Percentiles rank a stretch among this genome's conserved stretches.
phyloP scores from a whole-genome alignment of 2,329 filamentous ascomycete genomes.

The Trichoderma arundinaceum region DNA sequence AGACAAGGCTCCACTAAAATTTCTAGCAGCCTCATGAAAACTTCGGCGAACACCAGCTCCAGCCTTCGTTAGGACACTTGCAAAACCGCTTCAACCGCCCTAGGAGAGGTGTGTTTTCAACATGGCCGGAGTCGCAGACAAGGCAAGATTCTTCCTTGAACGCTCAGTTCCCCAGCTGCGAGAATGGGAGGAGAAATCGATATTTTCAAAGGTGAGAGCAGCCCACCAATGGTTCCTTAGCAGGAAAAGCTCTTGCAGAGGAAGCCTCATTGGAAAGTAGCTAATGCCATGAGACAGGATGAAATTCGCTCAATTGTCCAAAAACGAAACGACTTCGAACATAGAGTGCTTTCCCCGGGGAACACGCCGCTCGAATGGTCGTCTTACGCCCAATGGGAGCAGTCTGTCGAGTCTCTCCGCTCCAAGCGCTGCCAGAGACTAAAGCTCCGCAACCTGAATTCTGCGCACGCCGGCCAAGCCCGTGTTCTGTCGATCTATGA shows the following conservation, averaged over 20 bases:
- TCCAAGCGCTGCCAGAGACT: conserved; percentile 83
- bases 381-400: conserved; percentile 77
- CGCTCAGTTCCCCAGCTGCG: conserved; percentile 89
- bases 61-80: not conserved
- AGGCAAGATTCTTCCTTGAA: conserved; percentile 94
- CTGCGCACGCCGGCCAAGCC: conserved; percentile 74
- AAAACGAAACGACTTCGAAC: conserved; percentile 92
- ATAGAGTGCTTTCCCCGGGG: conserved; percentile 83
- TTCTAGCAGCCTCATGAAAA: conserved; percentile 38
- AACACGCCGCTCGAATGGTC: conserved; percentile 79
- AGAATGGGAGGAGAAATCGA: conserved; percentile 88
- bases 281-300: conserved; percentile 58
- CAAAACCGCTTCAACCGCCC: conserved; percentile 18
- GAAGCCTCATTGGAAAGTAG: not conserved
- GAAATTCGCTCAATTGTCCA: conserved; percentile 88
- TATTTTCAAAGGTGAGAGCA: conserved; percentile 74
- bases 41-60: conserved; percentile 29
- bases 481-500: conserved; percentile 91
- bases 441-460: conserved; percentile 70
- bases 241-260: not conserved
- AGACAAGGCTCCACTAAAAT: conserved; percentile 37
- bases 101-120: not conserved
- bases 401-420: conserved; percentile 74
- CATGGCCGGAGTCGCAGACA: conserved; percentile 88
- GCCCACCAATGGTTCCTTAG: not conserved